These are phyloP conservation scores for Cadophora sp. DNA, from an alignment of 2,329 filamentous ascomycete genomes.

Conservation along the genomic window DNA sequence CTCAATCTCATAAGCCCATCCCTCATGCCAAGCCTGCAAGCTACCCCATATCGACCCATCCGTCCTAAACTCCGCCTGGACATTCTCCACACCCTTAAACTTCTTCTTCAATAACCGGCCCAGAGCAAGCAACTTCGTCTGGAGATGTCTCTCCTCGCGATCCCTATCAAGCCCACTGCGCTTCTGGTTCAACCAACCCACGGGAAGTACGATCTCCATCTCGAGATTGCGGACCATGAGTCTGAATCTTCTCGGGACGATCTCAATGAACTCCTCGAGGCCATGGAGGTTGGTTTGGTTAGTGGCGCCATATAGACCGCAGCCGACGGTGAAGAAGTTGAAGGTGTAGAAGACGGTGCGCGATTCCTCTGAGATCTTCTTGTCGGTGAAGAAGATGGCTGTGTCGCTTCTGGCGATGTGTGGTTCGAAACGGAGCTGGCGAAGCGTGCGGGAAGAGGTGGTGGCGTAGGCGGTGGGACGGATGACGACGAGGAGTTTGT, in stretches of 20 bases:
- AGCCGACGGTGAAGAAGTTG: not conserved
- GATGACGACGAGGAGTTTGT: conserved; percentile 6
- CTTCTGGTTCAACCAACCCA: not conserved
- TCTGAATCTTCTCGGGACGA: not conserved
- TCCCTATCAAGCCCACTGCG: not conserved
- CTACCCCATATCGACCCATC: not conserved
- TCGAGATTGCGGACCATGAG: not conserved
- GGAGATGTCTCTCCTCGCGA: not conserved
- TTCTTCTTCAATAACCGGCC: not conserved
- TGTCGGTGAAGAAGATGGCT: not conserved
- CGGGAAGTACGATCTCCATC: not conserved
- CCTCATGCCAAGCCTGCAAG: not conserved
- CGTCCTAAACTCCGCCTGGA: not conserved
- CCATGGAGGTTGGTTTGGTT: not conserved
- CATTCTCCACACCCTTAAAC: not conserved
- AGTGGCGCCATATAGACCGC: not conserved
- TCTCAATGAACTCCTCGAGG: not conserved
- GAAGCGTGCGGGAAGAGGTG: not conserved
- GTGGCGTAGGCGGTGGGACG: not conserved
- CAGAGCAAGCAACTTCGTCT: not conserved
- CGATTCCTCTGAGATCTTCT: not conserved
- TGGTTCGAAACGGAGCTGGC: not conserved
- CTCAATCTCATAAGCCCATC: not conserved
- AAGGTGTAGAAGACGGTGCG: not conserved
- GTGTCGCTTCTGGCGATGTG: not conserved